These are phyloP conservation scores for Cryptococcus jaspeensis DNA, from an alignment of 1,284 basidiomycete genomes.

Conservation along the genomic window DNA sequence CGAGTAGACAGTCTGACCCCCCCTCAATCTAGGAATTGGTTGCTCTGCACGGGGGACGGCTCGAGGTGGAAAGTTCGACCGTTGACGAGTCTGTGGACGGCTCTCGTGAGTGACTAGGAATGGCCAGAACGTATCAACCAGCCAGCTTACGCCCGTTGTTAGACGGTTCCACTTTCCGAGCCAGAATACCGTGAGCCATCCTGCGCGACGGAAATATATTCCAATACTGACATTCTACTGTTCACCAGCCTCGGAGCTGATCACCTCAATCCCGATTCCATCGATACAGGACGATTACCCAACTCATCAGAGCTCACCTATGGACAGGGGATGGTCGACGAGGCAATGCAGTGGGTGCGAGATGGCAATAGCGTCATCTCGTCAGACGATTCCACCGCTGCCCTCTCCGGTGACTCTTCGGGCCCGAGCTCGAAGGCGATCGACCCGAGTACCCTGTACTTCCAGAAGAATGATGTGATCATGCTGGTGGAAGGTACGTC, in stretches of 20 bases:
- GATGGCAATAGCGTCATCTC: constrained; percentile 22
- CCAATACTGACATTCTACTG: background rate
- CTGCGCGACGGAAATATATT: background rate
- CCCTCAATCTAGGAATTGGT: constrained; percentile 43
- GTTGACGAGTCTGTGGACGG: constrained; percentile 38
- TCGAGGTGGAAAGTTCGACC: constrained; percentile 48
- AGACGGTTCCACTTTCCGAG: constrained; percentile 47
- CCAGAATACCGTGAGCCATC: background rate
- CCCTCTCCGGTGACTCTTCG: constrained; percentile 13
- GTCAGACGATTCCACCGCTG: constrained; percentile 20
- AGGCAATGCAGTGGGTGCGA: constrained; percentile 44
- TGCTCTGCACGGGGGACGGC: constrained; percentile 51
- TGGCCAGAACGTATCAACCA: background rate
- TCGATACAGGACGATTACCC: constrained; percentile 20
- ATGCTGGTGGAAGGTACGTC: constrained; percentile 45
- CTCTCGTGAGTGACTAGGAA: constrained; percentile 25
- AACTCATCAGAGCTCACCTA: constrained; percentile 20
- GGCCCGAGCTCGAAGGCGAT: constrained; percentile 27
- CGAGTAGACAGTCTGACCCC: constrained; percentile 15
- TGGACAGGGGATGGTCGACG: constrained; percentile 42
- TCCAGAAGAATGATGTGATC: constrained; percentile 44
- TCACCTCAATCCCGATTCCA: constrained; percentile 39
- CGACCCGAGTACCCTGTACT: constrained; percentile 44
- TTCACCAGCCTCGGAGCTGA: constrained; percentile 29
- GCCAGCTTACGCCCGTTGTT: background rate